Base-by-base conservation (phyloP, 2,329 filamentous ascomycete genomes). In the Cladosporium sphaerospermum region DNA sequence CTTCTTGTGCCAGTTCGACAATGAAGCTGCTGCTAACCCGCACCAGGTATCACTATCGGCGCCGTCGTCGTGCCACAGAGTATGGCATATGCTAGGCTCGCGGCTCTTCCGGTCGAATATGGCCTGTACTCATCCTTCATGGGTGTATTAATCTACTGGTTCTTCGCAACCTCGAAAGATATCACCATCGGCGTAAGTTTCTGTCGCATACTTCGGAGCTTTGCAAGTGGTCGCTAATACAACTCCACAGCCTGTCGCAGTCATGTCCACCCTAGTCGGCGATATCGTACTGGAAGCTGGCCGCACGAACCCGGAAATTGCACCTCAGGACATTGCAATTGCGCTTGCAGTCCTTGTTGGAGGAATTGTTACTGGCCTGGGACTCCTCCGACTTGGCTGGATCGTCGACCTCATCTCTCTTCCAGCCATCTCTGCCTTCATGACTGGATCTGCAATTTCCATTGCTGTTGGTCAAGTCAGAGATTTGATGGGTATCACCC, bases 111-210 rank as follows among this genome's bases (percentile, higher is more conserved):
- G 0, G 81, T 86, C 5, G 79, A 97, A 66, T 97, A 85, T 64
- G 92, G 92, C 49, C 79, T 97, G 1, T 95, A 95, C 71, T 93
- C 92, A 0, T 96, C 92, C 0, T 97, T 99, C 67, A 93, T 96
- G 80, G 93, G 92, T 47, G 91, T 95, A 13, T 70, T 96, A 57
- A 78, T 96, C 56, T 99, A 99, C 72, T 97, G 92, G 92, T 87
- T 96, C 67, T 97, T 97, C 65, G 93, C 91, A 33, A 99, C 93
- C 0, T 96, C 92, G 11, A 99, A 97, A 68, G 92, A 99, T 70
- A 97, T 99, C 65, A 96, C 92, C 9, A 97, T 97, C 53, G 92
- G 92, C 13, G 86, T 88, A 77, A 73, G 84, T 79, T 2, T 18
- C 40, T 28, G 23, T 28, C 40, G 10, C 16, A 43, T 31, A 46